Conservation (phyloP, 768 basidiomycete species). For the Suillus sp. region DNA sequence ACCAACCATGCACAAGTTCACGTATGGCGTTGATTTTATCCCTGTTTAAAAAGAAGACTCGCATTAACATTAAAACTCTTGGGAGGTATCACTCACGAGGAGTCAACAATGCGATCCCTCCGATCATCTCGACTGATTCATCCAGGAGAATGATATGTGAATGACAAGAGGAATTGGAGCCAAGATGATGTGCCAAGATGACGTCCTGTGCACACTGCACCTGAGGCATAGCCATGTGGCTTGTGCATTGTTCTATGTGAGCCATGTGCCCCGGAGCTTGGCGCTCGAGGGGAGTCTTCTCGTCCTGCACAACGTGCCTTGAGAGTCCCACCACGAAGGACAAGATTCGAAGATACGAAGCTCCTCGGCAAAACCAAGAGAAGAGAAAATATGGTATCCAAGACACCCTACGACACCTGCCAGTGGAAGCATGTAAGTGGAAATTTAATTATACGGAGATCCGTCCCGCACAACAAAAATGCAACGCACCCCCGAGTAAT, state of each 20-base stretch:
- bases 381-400: conserved; percentile 1
- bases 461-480: conserved; percentile 6
- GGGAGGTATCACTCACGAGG: neutral
- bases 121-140: neutral
- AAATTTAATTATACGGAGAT: conserved; percentile 6
- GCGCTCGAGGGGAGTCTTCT: neutral
- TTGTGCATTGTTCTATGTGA: neutral
- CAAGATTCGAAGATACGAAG: neutral
- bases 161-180: neutral
- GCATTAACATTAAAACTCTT: neutral
- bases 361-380: conserved; percentile 2
- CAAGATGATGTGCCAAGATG: neutral
- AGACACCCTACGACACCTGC: neutral
- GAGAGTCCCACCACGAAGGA: neutral
- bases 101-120: neutral
- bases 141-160: neutral
- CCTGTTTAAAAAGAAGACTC: neutral
- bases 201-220: neutral
- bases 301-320: neutral
- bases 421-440: conserved; percentile 6
- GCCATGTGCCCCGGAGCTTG: neutral
- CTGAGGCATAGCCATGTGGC: neutral
- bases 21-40: neutral
- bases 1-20: neutral
- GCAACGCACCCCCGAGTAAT: conserved; percentile 7